Conservation (phyloP, 805 yeast species). For the Henningerozyma blattae region DNA sequence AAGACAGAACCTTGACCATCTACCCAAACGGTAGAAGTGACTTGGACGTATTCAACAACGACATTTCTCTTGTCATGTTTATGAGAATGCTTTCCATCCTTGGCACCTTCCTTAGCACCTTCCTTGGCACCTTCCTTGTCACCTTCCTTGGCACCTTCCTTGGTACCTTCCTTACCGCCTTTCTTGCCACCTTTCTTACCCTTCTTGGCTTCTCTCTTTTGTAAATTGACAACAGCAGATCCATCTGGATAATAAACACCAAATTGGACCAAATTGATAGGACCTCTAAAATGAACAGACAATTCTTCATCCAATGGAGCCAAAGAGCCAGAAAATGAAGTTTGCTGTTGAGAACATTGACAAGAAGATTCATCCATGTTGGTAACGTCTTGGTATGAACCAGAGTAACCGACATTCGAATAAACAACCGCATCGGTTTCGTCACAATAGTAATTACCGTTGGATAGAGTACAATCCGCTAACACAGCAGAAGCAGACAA, state of each 20-base stretch:
- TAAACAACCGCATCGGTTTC: constrained; percentile 56
- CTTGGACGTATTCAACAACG: constrained; percentile 53
- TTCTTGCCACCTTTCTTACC: constrained; percentile 18
- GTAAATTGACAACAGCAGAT: constrained; percentile 32
- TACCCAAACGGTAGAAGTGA: constrained; percentile 68
- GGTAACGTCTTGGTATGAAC: constrained; percentile 72
- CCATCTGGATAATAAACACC: constrained; percentile 75
- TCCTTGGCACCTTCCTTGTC: neutral
- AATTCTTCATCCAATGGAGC: constrained; percentile 59
- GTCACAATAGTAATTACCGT: constrained; percentile 79
- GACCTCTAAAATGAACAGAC: constrained; percentile 73
- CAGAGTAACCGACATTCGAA: constrained; percentile 70
- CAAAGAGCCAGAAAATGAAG: constrained; percentile 49
- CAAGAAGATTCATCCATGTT: constrained; percentile 64
- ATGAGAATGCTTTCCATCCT: neutral
- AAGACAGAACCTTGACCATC: constrained; percentile 36
- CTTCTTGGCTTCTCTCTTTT: constrained; percentile 31
- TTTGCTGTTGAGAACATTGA: constrained; percentile 47
- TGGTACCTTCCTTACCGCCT: neutral
- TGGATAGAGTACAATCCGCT: constrained; percentile 32
- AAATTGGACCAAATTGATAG: constrained; percentile 49
- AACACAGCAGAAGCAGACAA: constrained; percentile 11
- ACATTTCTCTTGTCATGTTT: constrained; percentile 36
- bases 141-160: neutral
- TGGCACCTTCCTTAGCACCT: neutral